Evolutionary conservation across 805 yeast species (phyloP).

Genomic region (Nakazawaea sp.): DNA sequence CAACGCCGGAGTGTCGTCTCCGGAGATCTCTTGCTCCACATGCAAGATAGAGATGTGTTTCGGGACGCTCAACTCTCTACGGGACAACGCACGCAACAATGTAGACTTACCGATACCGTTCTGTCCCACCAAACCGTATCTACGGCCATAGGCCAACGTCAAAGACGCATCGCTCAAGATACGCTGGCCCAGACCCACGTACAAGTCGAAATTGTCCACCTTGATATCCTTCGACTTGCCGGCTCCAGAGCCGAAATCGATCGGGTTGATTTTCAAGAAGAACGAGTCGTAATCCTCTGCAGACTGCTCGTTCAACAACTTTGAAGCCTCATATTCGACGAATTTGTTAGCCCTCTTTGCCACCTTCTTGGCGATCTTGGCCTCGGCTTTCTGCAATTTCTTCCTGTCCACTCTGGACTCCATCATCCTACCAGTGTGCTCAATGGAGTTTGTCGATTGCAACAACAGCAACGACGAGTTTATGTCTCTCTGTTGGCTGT

Average conservation of each 20-base stretch:
- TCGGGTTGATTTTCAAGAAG: slow-evolving; percentile 91
- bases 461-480: slow-evolving; percentile 70
- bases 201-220: slow-evolving; percentile 85
- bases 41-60: slow-evolving; percentile 93
- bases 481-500: slow-evolving; percentile 64
- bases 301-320: slow-evolving; percentile 58
- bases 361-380: slow-evolving; percentile 94
- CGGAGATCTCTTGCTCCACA: slow-evolving; percentile 95
- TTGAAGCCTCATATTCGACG: slow-evolving; percentile 91
- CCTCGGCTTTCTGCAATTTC: slow-evolving; percentile 95
- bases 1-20: slow-evolving; percentile 86
- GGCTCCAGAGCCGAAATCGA: slow-evolving; percentile 83
- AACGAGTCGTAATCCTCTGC: slow-evolving; percentile 87
- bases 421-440: slow-evolving; percentile 84
- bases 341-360: slow-evolving; percentile 80
- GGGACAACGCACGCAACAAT: slow-evolving; percentile 78
- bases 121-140: slow-evolving; percentile 97
- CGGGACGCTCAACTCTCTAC: slow-evolving; percentile 91
- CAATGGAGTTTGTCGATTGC: slow-evolving; percentile 79
- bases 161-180: slow-evolving; percentile 84
- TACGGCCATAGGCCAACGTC: slow-evolving; percentile 83
- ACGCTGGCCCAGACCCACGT: slow-evolving; percentile 94
- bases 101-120: slow-evolving; percentile 99
- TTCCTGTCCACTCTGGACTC: slow-evolving; percentile 94
- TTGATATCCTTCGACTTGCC: slow-evolving; percentile 97